These are phyloP conservation scores for Ascochyta lentis DNA, from an alignment of 2,329 filamentous ascomycete species.

Conservation along the genomic window DNA sequence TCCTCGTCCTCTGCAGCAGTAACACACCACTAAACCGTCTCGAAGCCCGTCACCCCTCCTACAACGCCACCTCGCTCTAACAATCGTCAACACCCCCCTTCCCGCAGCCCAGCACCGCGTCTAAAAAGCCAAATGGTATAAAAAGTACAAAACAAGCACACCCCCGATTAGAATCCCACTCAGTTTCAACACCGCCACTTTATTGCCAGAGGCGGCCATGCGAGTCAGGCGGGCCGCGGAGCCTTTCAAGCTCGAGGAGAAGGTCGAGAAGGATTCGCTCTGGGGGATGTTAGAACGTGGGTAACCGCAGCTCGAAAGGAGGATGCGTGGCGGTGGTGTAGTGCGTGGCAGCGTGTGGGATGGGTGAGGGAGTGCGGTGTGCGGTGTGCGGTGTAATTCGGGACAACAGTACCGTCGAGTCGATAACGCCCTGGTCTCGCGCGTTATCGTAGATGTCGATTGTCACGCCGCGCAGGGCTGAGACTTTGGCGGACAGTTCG, in stretches of 20 bases:
- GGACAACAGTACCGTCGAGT: slow-evolving; percentile 71
- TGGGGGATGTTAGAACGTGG: slow-evolving; percentile 43
- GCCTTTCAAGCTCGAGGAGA: slow-evolving; percentile 81
- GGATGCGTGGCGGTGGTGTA: no score
- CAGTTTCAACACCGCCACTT: slow-evolving; percentile 87
- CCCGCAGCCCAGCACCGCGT: no score
- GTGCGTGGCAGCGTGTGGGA: no score
- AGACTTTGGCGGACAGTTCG: slow-evolving; percentile 89
- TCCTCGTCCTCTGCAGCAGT: no score
- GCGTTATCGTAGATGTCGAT: slow-evolving; percentile 98
- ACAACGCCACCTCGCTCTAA: no score
- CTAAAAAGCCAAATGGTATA: slow-evolving; percentile 11
- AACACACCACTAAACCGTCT: no score
- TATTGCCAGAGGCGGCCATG: slow-evolving; percentile 92
- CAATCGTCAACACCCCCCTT: no score
- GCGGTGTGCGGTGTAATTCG: neutral
- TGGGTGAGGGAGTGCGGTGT: neutral
- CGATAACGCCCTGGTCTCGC: slow-evolving; percentile 80
- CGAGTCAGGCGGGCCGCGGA: slow-evolving; percentile 81
- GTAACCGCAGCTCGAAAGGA: no score
- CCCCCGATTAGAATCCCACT: slow-evolving; percentile 78
- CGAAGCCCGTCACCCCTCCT: no score
- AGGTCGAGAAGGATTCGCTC: slow-evolving; percentile 90
- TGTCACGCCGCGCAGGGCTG: slow-evolving; percentile 89
- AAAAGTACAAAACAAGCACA: slow-evolving; percentile 66